Base-by-base conservation (phyloP, 345 rosid species). In the Pugionium dolabratum region DNA sequence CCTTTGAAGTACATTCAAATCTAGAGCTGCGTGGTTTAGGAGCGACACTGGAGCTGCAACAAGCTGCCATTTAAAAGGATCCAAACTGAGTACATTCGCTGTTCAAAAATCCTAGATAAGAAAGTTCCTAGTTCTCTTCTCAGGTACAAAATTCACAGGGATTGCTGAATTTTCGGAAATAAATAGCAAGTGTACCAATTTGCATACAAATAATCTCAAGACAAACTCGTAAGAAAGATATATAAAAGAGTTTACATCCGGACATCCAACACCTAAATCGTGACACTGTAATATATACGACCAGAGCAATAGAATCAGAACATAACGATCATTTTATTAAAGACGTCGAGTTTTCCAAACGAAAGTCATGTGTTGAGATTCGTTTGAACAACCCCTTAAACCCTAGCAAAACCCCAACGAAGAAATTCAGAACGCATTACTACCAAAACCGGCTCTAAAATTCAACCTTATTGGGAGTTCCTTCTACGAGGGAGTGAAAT, bases 391-490 rank as follows among this genome's bases (percentile, higher is more conserved):
- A 55, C 2, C 6, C 73, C 80, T 64, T 79, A 83, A 82, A 81
- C 86, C 87, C 86, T 67, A 54, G 53, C 55, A 72, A 80, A 78
- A 67, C 80, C 84, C 78, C 78, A 40, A 29, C 4, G 29, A 28
- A 10, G 44, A 26, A 43, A 36, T 45, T 44, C 43, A 51, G 25
- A 6, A 9, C 2, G 49, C 43, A 56, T 44, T 39, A 4, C 4
- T 7, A 36, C 53, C 27, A 3, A 10, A 63, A 46, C 8, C 18
- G 1, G 1, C 1, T 29, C 4, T 9, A 41, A 34, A 55, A 44
- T 2, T 42, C 11, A 66, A 87, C 88, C 88, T 78, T 66, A 0
- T 27, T 59, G 25, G 82, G 76, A 46, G 71, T 64, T 49, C 62
- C 78, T 48, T 42, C 28, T 31, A 74, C 60, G 32, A 85, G 58